Percentiles rank a stretch among this genome's conserved stretches.
phyloP scores from a whole-genome alignment of 768 basidiomycete genomes.

The Rhizopogon sp. region DNA sequence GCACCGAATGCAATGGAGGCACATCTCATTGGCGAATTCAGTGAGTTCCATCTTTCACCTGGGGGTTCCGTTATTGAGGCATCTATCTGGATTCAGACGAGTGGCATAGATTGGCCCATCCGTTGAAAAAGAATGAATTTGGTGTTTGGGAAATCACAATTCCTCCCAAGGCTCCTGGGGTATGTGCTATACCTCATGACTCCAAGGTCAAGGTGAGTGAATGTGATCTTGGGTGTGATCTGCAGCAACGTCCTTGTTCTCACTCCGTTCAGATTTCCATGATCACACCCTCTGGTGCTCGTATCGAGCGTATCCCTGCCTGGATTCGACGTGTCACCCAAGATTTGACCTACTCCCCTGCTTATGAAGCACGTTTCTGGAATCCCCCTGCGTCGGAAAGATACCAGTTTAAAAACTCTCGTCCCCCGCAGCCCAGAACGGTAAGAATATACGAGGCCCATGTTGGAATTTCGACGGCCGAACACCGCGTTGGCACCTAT shows the following conservation, averaged over 20 bases:
- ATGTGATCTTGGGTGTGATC: neutral
- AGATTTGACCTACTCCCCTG: conserved; percentile 81
- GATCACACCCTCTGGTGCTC: conserved; percentile 69
- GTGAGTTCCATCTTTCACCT: conserved; percentile 44
- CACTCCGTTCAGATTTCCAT: conserved; percentile 73
- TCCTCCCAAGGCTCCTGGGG: conserved; percentile 60
- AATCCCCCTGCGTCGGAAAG: conserved; percentile 72
- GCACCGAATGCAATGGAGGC: conserved; percentile 87
- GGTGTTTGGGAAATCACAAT: conserved; percentile 88
- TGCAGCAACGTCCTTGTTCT: neutral
- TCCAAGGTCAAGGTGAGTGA: conserved; percentile 82
- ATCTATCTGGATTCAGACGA: conserved; percentile 47
- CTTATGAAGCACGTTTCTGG: conserved; percentile 99
- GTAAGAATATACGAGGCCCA: conserved; percentile 95
- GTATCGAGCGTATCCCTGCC: conserved; percentile 88
- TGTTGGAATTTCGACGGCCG: conserved; percentile 91
- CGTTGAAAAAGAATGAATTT: conserved; percentile 78
- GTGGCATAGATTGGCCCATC: conserved; percentile 84
- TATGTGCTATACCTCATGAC: conserved; percentile 87
- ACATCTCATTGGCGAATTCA: conserved; percentile 91
- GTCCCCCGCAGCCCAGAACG: conserved; percentile 61
- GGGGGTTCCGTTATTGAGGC: conserved; percentile 1
- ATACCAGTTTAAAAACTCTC: conserved; percentile 79
- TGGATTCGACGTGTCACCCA: conserved; percentile 98
- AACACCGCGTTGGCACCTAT: conserved; percentile 87